Conservation (phyloP, 495 filamentous ascomycete genomes). For the Saxophila tyrrhenica region DNA sequence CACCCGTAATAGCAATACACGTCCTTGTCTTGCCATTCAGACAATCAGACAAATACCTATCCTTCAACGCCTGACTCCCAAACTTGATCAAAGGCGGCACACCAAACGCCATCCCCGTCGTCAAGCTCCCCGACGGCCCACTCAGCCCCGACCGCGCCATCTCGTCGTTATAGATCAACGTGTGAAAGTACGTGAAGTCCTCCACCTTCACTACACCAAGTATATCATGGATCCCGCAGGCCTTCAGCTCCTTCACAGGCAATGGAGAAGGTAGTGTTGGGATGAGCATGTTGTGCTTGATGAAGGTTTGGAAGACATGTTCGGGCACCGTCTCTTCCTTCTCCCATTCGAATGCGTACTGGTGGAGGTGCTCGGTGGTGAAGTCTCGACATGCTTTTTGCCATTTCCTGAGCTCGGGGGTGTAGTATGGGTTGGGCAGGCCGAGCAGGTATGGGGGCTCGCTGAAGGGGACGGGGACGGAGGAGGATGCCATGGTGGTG, state of each 20-base stretch:
- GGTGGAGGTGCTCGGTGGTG: slow-evolving; percentile 45
- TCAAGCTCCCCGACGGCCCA: slow-evolving; percentile 51
- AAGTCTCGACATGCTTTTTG: slow-evolving; percentile 58
- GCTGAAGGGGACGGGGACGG: slow-evolving; percentile 50
- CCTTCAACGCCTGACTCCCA: slow-evolving; percentile 47
- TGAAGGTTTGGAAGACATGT: slow-evolving; percentile 46
- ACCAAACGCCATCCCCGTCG: slow-evolving; percentile 59
- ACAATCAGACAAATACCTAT: slow-evolving; percentile 52
- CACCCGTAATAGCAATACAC: slow-evolving; percentile 61
- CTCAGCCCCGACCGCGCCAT: slow-evolving; percentile 52
- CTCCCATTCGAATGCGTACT: slow-evolving; percentile 58
- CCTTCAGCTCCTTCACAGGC: slow-evolving; percentile 55
- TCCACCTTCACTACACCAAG: slow-evolving; percentile 57
- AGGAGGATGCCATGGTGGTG: slow-evolving; percentile 4
- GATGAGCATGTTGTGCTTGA: slow-evolving; percentile 33
- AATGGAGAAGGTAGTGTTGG: slow-evolving; percentile 42
- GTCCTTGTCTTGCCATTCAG: slow-evolving; percentile 52
- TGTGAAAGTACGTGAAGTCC: slow-evolving; percentile 64
- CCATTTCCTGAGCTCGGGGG: slow-evolving; percentile 46
- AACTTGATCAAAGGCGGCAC: slow-evolving; percentile 61
- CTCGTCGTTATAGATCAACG: slow-evolving; percentile 58
- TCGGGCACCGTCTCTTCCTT: slow-evolving; percentile 46
- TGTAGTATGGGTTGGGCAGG: slow-evolving; percentile 61
- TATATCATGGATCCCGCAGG: slow-evolving; percentile 51
- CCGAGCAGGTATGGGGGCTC: slow-evolving; percentile 61